These are phyloP conservation scores for Lophiostoma macrostomum DNA, from an alignment of 495 filamentous ascomycete genomes.

Conservation along the genomic window DNA sequence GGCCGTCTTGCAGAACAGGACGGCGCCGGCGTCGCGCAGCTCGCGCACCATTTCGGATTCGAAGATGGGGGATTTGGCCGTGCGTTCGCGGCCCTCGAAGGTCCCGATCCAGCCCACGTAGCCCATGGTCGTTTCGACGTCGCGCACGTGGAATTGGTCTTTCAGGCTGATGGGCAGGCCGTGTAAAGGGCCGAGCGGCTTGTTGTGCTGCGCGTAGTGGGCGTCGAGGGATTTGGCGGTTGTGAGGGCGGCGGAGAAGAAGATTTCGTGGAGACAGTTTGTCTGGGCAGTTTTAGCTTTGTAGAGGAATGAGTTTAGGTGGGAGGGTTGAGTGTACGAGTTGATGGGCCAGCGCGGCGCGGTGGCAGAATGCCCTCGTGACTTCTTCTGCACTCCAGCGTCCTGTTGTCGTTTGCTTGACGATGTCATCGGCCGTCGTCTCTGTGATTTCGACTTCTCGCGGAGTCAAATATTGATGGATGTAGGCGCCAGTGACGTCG, in stretches of 20 bases:
- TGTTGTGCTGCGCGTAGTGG: conserved; percentile 37
- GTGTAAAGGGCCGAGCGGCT: conserved; percentile 53
- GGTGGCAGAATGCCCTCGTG: conserved; percentile 43
- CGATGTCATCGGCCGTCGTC: conserved; percentile 42
- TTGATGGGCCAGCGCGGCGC: conserved; percentile 46
- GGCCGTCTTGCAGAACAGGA: conserved; percentile 65
- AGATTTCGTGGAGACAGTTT: conserved; percentile 43
- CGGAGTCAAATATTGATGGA: conserved; percentile 54
- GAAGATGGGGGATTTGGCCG: conserved; percentile 35
- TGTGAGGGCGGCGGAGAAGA: conserved; percentile 40
- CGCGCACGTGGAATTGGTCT: conserved; percentile 68
- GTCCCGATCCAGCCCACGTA: conserved; percentile 45
- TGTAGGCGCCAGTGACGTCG: conserved; percentile 62
- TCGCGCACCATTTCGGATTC: conserved; percentile 43
- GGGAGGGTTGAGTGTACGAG: background rate
- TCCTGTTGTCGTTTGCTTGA: conserved; percentile 35
- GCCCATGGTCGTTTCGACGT: conserved; percentile 64
- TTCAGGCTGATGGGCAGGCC: conserved; percentile 66
- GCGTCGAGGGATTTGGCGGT: conserved; percentile 38
- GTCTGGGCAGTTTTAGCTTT: conserved; percentile 18
- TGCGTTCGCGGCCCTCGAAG: conserved; percentile 40
- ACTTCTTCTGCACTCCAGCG: conserved; percentile 45
- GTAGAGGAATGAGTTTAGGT: no score
- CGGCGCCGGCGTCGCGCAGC: conserved; percentile 57
- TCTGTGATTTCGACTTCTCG: conserved; percentile 51